Evolutionary conservation across 2,329 filamentous ascomycete species (phyloP).

Genomic region (Alternaria tenuissima): DNA sequence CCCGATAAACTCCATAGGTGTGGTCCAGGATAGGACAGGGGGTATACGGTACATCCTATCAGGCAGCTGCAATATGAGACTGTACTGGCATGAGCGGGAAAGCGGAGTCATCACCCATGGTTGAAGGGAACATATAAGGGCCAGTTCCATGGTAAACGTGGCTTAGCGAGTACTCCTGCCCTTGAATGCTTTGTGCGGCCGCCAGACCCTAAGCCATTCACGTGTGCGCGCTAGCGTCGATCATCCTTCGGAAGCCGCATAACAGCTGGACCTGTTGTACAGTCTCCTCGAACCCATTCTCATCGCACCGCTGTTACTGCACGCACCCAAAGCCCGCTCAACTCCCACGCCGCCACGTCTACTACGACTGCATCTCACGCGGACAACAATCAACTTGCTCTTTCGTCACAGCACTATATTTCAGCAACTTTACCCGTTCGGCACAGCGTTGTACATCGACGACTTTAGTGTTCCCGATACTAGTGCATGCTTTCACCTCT

Average conservation of each 20-base stretch:
- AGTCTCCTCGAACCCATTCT: slow-evolving; percentile 1
- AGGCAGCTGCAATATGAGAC: not conserved
- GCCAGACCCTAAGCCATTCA: slow-evolving; percentile 9
- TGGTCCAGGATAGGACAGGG: not conserved
- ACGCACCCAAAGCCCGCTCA: slow-evolving; percentile 1
- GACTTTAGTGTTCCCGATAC: not conserved
- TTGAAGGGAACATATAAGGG: not conserved
- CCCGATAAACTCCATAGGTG: not conserved
- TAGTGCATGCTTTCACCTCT: slow-evolving; percentile 12
- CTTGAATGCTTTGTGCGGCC: slow-evolving; percentile 11
- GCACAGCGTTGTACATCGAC: not conserved
- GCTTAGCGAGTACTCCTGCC: slow-evolving; percentile 9
- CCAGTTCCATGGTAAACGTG: slow-evolving; percentile 6
- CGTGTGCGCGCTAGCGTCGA: slow-evolving; percentile 15
- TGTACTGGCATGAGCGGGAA: not conserved
- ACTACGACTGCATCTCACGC: not conserved
- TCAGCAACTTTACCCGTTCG: not conserved
- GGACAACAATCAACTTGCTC: not conserved
- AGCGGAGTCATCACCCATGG: slow-evolving; percentile 4
- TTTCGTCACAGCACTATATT: not conserved
- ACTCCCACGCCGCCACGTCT: not conserved
- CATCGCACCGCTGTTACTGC: not conserved
- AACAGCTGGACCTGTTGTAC: not conserved
- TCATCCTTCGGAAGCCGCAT: slow-evolving; percentile 11
- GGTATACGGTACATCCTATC: not conserved